phyloP scores from a whole-genome alignment of 2,329 filamentous ascomycete species.

The Dendryphion nanum region DNA sequence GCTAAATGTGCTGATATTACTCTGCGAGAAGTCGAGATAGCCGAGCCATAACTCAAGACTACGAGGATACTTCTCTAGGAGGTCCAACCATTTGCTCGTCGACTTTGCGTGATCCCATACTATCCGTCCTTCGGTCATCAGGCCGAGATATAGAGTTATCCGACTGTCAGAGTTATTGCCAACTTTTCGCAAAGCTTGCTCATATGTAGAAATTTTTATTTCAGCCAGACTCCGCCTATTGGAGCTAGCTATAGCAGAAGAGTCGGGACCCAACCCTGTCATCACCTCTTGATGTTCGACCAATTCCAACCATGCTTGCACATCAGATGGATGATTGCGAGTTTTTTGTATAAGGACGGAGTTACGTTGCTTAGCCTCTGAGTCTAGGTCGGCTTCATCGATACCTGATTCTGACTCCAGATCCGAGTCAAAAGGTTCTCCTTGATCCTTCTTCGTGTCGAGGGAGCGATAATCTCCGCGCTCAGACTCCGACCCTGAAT shows the following conservation, averaged over 20 bases:
- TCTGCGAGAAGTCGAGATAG: constrained; percentile 70
- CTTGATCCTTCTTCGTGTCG: constrained; percentile 10
- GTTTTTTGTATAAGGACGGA: constrained; percentile 63
- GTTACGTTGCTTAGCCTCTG: constrained; percentile 50
- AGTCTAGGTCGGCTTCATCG: constrained; percentile 11
- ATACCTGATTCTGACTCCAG: constrained; percentile 31
- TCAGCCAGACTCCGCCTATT: constrained; percentile 71
- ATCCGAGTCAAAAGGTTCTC: constrained; percentile 32
- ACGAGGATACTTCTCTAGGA: constrained; percentile 55
- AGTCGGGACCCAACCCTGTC: constrained; percentile 50
- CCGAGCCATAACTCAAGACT: constrained; percentile 69
- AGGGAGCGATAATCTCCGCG: constrained; percentile 39
- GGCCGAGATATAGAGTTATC: constrained; percentile 62
- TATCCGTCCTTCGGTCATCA: constrained; percentile 72
- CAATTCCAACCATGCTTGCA: constrained; percentile 74
- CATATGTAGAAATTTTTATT: constrained; percentile 76
- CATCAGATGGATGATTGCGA: constrained; percentile 64
- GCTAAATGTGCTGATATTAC: constrained; percentile 63
- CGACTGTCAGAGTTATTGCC: constrained; percentile 45
- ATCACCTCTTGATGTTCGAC: constrained; percentile 74
- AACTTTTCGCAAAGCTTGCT: constrained; percentile 68
- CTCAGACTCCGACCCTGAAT: constrained; percentile 7
- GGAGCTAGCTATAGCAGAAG: constrained; percentile 52
- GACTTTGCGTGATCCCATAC: constrained; percentile 69
- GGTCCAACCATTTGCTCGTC: constrained; percentile 63